phyloP scores from a whole-genome alignment of 805 yeast genomes.

The Yamadazyma olivae region DNA sequence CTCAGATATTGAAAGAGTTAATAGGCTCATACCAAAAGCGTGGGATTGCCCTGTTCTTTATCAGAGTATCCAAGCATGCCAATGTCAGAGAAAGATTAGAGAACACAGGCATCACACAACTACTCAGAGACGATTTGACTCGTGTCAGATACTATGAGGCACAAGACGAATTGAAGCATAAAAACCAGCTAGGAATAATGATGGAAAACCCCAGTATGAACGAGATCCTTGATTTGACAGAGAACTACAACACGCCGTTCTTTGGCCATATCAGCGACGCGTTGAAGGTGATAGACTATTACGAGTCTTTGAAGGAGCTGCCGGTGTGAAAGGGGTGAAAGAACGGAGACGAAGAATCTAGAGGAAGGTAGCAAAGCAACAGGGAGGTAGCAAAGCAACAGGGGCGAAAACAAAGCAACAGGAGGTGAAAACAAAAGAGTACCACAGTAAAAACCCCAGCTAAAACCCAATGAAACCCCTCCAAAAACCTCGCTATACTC shows the following conservation, averaged over 20 bases:
- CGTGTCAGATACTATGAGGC: slow-evolving; percentile 21
- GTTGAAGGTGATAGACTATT: slow-evolving; percentile 35
- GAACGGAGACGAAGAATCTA: too few species aligned
- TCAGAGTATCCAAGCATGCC: slow-evolving; percentile 26
- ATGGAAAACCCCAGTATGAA: slow-evolving; percentile 8
- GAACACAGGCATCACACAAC: slow-evolving; percentile 26
- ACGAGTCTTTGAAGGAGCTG: slow-evolving; percentile 20
- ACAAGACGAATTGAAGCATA: slow-evolving; percentile 10
- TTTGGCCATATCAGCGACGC: slow-evolving; percentile 39
- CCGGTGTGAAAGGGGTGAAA: too few species aligned
- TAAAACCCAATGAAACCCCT: too few species aligned
- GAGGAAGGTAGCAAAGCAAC: too few species aligned
- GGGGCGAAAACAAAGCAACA: too few species aligned
- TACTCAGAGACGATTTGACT: slow-evolving; percentile 23
- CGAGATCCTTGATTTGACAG: slow-evolving; percentile 21
- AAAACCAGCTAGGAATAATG: slow-evolving; percentile 4
- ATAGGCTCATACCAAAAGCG: slow-evolving; percentile 27
- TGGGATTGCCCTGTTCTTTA: slow-evolving; percentile 31
- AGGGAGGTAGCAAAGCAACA: too few species aligned
- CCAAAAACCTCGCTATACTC: too few species aligned
- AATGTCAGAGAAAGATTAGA: slow-evolving; percentile 26
- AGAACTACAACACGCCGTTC: slow-evolving; percentile 25
- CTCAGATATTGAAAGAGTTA: slow-evolving; percentile 27
- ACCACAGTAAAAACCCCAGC: too few species aligned
- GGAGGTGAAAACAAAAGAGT: too few species aligned